A percentile compares a stretch with the other conserved stretches of the same genome.
Evolutionary conservation across 2,329 filamentous ascomycete species (phyloP).

Genomic region (Sarocladiaceae sp.): DNA sequence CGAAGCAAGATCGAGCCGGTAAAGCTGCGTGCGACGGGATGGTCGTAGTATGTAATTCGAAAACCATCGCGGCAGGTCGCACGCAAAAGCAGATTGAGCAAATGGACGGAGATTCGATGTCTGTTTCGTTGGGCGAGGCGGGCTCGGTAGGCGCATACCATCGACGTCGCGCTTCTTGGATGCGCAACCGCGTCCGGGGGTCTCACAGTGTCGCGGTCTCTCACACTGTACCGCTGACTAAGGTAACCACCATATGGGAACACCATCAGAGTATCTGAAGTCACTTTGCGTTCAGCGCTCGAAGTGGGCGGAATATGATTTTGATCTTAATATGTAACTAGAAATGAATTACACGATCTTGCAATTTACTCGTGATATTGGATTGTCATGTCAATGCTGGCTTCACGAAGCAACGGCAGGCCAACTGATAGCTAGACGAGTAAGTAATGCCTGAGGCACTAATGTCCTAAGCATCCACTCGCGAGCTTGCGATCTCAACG

Average conservation of each 20-base stretch:
- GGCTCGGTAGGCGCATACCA: slow-evolving; percentile 4
- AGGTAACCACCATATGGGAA: too few species aligned
- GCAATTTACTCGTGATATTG: too few species aligned
- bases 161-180: neutral
- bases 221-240: neutral
- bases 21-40: slow-evolving; percentile 7
- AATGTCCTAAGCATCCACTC: slow-evolving; percentile 16
- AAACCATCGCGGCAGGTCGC: slow-evolving; percentile 7
- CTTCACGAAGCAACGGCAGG: too few species aligned
- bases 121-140: neutral
- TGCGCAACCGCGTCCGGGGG: slow-evolving; percentile 6
- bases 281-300: too few species aligned
- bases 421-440: too few species aligned
- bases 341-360: too few species aligned
- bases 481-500: slow-evolving; percentile 3
- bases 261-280: too few species aligned
- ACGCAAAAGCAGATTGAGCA: neutral
- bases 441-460: slow-evolving; percentile 21
- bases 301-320: too few species aligned
- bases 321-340: too few species aligned
- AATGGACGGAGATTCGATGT: neutral
- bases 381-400: too few species aligned
- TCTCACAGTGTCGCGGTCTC: slow-evolving; percentile 5
- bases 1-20: slow-evolving; percentile 2
- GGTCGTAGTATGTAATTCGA: slow-evolving; percentile 4